Evolutionary conservation across 1,284 basidiomycete genomes (phyloP).

Genomic region (Afroboletus lepidellus): DNA sequence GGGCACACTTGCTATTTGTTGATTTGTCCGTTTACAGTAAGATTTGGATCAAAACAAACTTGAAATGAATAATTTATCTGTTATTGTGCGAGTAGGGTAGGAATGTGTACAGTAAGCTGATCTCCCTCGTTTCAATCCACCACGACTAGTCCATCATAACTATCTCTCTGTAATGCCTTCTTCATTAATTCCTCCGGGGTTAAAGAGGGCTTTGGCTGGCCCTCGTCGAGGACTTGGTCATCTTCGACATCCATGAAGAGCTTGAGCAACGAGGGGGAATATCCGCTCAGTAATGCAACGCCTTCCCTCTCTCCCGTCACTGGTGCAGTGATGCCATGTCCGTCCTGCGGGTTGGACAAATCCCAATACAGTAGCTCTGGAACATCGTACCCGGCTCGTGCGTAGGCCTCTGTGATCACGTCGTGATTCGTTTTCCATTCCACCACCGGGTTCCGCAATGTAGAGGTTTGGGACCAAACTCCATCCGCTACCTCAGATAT

Average conservation of each 20-base stretch:
- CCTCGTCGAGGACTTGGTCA: slow-evolving; percentile 37
- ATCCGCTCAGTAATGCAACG: slow-evolving; percentile 67
- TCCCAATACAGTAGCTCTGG: slow-evolving; percentile 71
- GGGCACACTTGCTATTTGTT: not conserved
- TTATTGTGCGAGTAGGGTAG: too few species aligned
- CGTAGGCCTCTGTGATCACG: slow-evolving; percentile 50
- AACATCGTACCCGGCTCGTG: slow-evolving; percentile 60
- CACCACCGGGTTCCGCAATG: not conserved
- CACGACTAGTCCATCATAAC: slow-evolving; percentile 50
- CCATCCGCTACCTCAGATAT: too few species aligned
- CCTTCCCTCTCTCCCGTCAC: slow-evolving; percentile 53
- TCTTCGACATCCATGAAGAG: slow-evolving; percentile 62
- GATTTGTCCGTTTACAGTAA: not conserved
- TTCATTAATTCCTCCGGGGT: slow-evolving; percentile 53
- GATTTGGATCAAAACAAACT: not conserved
- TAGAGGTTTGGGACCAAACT: too few species aligned
- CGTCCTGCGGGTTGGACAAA: slow-evolving; percentile 27
- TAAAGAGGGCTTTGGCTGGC: slow-evolving; percentile 36
- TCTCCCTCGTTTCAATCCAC: slow-evolving; percentile 15
- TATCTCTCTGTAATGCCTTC: slow-evolving; percentile 48
- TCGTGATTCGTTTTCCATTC: slow-evolving; percentile 64
- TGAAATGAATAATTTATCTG: too few species aligned
- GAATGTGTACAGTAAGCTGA: too few species aligned
- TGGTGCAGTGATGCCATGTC: slow-evolving; percentile 38
- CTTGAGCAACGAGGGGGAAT: slow-evolving; percentile 69